Evolutionary conservation across 768 basidiomycete genomes (phyloP).

Genomic region (Leucocoprinus leucothites): DNA sequence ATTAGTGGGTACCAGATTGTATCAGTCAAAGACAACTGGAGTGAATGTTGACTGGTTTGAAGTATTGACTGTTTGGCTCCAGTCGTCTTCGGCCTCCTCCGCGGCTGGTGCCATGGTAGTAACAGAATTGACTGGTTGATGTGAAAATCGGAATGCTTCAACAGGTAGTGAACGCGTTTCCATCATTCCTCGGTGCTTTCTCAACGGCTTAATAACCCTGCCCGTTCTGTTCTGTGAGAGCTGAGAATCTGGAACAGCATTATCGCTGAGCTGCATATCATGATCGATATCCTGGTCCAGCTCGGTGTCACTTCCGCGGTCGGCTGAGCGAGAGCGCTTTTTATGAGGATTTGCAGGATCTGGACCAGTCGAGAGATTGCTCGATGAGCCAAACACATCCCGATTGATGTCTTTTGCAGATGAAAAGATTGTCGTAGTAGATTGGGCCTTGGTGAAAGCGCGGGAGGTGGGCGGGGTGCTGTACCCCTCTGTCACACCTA

Average conservation of each 20-base stretch:
- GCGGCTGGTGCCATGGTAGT: neutral
- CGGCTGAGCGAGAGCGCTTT: slow-evolving; percentile 37
- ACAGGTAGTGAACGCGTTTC: slow-evolving; percentile 36
- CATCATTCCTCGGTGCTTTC: slow-evolving; percentile 29
- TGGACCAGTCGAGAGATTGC: slow-evolving; percentile 7
- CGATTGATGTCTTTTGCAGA: slow-evolving; percentile 56
- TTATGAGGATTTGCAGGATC: slow-evolving; percentile 15
- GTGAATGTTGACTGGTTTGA: neutral
- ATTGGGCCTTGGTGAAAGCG: slow-evolving; percentile 37
- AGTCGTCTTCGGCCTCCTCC: slow-evolving; percentile 8
- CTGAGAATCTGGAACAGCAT: neutral
- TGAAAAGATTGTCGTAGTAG: slow-evolving; percentile 43
- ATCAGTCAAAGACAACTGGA: slow-evolving; percentile 7
- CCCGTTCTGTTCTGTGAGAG: neutral
- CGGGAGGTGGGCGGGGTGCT: slow-evolving; percentile 26
- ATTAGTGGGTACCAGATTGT: neutral
- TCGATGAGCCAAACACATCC: slow-evolving; percentile 34
- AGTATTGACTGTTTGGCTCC: slow-evolving; percentile 5
- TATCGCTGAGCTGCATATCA: neutral
- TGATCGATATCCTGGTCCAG: slow-evolving; percentile 7
- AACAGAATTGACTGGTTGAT: neutral
- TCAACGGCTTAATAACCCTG: slow-evolving; percentile 34
- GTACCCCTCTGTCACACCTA: slow-evolving; percentile 66
- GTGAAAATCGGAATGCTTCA: slow-evolving; percentile 19
- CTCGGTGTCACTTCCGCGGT: slow-evolving; percentile 11